phyloP scores from a whole-genome alignment of 108 stramenopile genomes.

The Pelagomonas calceolata region DNA sequence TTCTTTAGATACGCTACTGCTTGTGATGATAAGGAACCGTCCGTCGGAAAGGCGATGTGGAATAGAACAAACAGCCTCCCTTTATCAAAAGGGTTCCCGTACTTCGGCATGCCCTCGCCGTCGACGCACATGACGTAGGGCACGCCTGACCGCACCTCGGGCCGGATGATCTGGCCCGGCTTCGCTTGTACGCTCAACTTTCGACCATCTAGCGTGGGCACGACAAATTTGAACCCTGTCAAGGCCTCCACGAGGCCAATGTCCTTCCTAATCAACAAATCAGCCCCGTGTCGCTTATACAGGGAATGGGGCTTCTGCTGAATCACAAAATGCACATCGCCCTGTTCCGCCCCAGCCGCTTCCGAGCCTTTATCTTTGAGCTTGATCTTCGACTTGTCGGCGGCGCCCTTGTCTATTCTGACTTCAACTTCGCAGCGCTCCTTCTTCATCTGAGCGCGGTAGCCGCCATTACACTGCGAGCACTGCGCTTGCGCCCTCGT shows the following conservation, averaged over 20 bases:
- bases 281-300: slow-evolving; percentile 84
- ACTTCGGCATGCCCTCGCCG: slow-evolving; percentile 91
- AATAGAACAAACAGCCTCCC: slow-evolving; percentile 77
- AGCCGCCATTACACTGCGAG: slow-evolving; percentile 57
- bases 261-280: slow-evolving; percentile 72
- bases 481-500: slow-evolving; percentile 71
- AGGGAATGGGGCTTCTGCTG: slow-evolving; percentile 83
- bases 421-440: slow-evolving; percentile 78
- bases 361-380: slow-evolving; percentile 87
- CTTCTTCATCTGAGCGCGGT: slow-evolving; percentile 46
- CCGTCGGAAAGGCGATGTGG: no score
- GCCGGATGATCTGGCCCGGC: slow-evolving; percentile 67
- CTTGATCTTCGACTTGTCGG: slow-evolving; percentile 77
- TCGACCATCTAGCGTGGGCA: slow-evolving; percentile 46
- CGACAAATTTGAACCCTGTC: slow-evolving; percentile 62
- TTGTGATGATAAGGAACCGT: no score
- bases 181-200: slow-evolving; percentile 41
- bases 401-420: slow-evolving; percentile 85
- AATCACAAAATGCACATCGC: slow-evolving; percentile 89
- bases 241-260: slow-evolving; percentile 82
- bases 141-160: slow-evolving; percentile 46
- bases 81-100: slow-evolving; percentile 76
- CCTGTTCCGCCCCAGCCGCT: slow-evolving; percentile 72
- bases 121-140: slow-evolving; percentile 70
- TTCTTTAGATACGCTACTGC: no score